These are phyloP conservation scores for Lepiota brunneoincarnata DNA, from an alignment of 768 basidiomycete species.

Conservation along the genomic window DNA sequence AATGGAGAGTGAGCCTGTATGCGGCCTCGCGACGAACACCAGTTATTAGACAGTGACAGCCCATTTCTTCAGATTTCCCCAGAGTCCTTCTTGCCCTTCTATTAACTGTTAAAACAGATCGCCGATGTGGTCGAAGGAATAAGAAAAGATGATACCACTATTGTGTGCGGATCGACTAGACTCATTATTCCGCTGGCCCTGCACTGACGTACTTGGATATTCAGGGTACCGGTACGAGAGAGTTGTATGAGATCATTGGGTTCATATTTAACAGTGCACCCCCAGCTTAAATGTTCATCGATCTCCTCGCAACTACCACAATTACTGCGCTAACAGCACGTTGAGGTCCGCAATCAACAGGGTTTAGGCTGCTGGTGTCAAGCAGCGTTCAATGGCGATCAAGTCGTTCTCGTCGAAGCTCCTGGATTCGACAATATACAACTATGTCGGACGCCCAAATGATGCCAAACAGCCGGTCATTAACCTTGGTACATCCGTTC, in stretches of 20 bases:
- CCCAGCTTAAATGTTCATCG: constrained; percentile 26
- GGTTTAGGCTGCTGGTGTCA: constrained; percentile 27
- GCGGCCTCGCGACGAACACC: too few relatives aligned
- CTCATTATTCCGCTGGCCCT: not conserved
- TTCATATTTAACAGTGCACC: not conserved
- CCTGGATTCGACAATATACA: constrained; percentile 35
- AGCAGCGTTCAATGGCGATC: constrained; percentile 11
- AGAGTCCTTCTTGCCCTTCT: not conserved
- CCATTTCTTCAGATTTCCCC: not conserved
- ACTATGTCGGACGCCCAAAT: constrained; percentile 29
- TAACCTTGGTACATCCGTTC: constrained; percentile 13
- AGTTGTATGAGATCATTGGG: constrained; percentile 19
- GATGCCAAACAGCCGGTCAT: constrained; percentile 32
- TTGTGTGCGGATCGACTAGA: constrained; percentile 18
- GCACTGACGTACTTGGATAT: constrained; percentile 10
- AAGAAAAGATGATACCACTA: constrained; percentile 19
- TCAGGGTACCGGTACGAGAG: constrained; percentile 27
- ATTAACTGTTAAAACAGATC: not conserved
- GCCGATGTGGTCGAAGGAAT: constrained; percentile 5
- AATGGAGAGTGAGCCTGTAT: too few relatives aligned
- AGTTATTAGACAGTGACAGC: too few relatives aligned
- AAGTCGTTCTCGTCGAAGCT: constrained; percentile 37
- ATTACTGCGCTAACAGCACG: constrained; percentile 12
- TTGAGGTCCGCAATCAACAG: constrained; percentile 36
- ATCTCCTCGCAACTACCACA: constrained; percentile 14